Conservation (phyloP, 1,284 basidiomycete species). For the Cystobasidium sp. region DNA sequence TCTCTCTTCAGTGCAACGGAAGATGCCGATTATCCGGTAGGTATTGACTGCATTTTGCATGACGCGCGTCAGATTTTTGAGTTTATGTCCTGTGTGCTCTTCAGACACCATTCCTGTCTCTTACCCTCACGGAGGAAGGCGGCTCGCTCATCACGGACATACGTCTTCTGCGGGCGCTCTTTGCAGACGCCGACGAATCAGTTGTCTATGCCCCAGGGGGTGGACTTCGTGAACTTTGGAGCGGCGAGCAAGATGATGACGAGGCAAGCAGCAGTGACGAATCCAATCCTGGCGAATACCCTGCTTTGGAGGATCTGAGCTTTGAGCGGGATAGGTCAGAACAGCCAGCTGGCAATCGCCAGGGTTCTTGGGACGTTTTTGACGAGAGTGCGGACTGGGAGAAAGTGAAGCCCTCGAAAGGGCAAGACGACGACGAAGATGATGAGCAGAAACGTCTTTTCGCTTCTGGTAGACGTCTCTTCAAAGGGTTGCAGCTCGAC, state of each 20-base stretch:
- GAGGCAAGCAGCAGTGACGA: not conserved
- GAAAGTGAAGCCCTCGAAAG: not conserved
- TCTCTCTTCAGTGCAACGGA: constrained; percentile 16
- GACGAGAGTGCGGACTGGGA: not conserved
- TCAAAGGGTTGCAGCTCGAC: constrained; percentile 51
- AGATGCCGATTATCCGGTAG: constrained; percentile 38
- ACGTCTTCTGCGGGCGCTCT: constrained; percentile 46
- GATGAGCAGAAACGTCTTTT: constrained; percentile 32
- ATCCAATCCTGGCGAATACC: not conserved
- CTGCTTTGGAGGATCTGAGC: not conserved
- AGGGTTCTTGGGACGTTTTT: not conserved
- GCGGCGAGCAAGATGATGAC: constrained; percentile 45
- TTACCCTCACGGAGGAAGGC: constrained; percentile 49
- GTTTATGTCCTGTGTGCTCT: not conserved
- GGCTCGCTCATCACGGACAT: constrained; percentile 48
- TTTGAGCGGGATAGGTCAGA: not conserved
- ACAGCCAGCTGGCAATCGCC: no score
- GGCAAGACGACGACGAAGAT: constrained; percentile 20
- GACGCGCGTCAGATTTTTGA: not conserved
- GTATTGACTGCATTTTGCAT: not conserved
- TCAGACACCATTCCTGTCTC: constrained; percentile 48
- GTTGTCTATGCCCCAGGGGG: constrained; percentile 48
- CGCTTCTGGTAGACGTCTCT: constrained; percentile 44
- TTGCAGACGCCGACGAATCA: constrained; percentile 43
- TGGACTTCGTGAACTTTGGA: constrained; percentile 47